Evolutionary conservation across 164 flowering plant species (phyloP).

Genomic region (Kalanchoe fedtschenkoi): DNA sequence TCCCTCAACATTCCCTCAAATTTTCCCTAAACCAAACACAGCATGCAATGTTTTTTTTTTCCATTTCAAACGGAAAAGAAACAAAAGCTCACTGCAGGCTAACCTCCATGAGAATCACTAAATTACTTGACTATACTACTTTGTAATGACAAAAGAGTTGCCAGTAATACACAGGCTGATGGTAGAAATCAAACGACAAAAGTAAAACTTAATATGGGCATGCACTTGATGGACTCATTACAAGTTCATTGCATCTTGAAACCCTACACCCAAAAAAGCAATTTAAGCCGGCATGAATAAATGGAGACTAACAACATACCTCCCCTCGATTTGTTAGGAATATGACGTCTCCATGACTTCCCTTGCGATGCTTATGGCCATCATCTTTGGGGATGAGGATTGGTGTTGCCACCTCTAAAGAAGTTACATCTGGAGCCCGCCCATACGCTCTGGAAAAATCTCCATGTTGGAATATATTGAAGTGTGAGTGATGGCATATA

Average conservation of each 20-base stretch:
- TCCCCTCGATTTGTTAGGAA: constrained; percentile 94
- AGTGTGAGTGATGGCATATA: constrained; percentile 71
- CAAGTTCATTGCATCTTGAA: not conserved
- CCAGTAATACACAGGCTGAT: too few relatives aligned
- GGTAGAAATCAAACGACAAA: not conserved
- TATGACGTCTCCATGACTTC: constrained; percentile 94
- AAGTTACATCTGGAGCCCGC: constrained; percentile 37
- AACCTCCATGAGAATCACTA: too few relatives aligned
- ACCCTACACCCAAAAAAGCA: not conserved
- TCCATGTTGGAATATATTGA: constrained; percentile 71
- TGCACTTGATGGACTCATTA: not conserved
- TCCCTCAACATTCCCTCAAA: too few relatives aligned
- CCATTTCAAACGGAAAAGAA: too few relatives aligned
- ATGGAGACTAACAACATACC: constrained; percentile 33
- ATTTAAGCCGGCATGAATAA: not conserved
- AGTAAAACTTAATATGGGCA: not conserved
- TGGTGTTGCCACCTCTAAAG: constrained; percentile 89
- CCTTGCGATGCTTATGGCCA: constrained; percentile 82
- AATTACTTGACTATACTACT: too few relatives aligned
- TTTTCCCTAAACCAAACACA: too few relatives aligned
- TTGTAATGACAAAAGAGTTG: too few relatives aligned
- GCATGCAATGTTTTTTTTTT: too few relatives aligned
- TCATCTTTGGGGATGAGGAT: constrained; percentile 73
- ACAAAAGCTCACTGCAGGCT: too few relatives aligned
- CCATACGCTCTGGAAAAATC: constrained; percentile 61